Percentiles rank a stretch among this genome's conserved stretches.
These are phyloP conservation scores for Pseudoneurospora amorphoporcata DNA, from an alignment of 495 filamentous ascomycete genomes.

Conservation along the genomic window DNA sequence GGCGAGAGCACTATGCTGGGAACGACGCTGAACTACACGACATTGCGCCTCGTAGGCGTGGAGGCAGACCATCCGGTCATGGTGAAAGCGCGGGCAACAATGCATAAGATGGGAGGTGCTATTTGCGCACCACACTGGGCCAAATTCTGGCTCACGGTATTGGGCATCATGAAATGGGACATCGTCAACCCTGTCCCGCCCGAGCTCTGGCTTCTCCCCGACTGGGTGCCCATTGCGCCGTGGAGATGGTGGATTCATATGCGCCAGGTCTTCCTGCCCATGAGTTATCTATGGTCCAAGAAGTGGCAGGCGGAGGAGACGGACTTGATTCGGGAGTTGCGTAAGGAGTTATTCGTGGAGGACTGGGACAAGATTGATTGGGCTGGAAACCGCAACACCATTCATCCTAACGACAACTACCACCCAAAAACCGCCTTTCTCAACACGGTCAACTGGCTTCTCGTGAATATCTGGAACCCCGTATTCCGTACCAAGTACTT, in stretches of 20 bases:
- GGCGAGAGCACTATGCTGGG: conserved; percentile 90
- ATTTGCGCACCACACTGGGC: conserved; percentile 84
- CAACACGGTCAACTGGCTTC: conserved; percentile 59
- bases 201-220: conserved; percentile 88
- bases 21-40: conserved; percentile 81
- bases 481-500: conserved; percentile 52
- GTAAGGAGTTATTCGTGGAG: conserved; percentile 77
- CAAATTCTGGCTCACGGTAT: conserved; percentile 80
- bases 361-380: conserved; percentile 72
- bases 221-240: conserved; percentile 89
- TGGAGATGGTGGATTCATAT: conserved; percentile 99
- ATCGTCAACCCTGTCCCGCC: conserved; percentile 89
- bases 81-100: conserved; percentile 71
- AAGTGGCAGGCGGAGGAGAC: conserved; percentile 62
- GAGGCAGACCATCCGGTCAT: conserved; percentile 75
- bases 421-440: conserved; percentile 83
- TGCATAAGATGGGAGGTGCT: conserved; percentile 82
- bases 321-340: conserved; percentile 57
- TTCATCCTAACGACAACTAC: conserved; percentile 74
- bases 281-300: conserved; percentile 82
- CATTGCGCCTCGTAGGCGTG: conserved; percentile 78
- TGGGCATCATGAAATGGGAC: conserved; percentile 82
- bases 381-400: conserved; percentile 67
- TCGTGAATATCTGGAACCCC: conserved; percentile 71
- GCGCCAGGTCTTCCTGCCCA: conserved; percentile 82